A percentile compares a stretch with the other conserved stretches of the same genome.
These are phyloP conservation scores for Gyrodon lividus DNA, from an alignment of 768 basidiomycete species.

Conservation along the genomic window DNA sequence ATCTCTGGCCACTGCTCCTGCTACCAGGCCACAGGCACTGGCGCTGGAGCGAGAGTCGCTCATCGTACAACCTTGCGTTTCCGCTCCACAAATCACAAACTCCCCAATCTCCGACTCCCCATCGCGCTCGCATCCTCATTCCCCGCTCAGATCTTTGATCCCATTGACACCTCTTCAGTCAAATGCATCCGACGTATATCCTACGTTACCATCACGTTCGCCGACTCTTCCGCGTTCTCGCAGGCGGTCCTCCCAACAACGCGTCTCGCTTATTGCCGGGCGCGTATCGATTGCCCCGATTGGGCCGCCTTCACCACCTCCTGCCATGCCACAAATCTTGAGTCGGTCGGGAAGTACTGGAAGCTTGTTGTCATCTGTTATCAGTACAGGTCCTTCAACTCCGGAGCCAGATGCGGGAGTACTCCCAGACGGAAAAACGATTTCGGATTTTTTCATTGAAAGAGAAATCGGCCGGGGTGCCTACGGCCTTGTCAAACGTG, in stretches of 20 bases:
- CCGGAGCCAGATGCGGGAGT: slow-evolving; percentile 38
- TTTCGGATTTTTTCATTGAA: slow-evolving; percentile 84
- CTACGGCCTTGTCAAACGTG: slow-evolving; percentile 92
- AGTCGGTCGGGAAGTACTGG: slow-evolving; percentile 62
- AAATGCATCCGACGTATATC: slow-evolving; percentile 19
- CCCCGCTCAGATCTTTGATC: slow-evolving; percentile 23
- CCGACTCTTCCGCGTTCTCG: slow-evolving; percentile 64
- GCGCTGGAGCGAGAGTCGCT: slow-evolving; percentile 28
- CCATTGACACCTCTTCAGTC: slow-evolving; percentile 21
- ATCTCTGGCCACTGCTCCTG: slow-evolving; percentile 14
- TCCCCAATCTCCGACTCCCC: slow-evolving; percentile 32
- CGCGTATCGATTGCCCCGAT: slow-evolving; percentile 75
- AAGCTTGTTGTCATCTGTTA: slow-evolving; percentile 58
- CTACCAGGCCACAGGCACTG: slow-evolving; percentile 27
- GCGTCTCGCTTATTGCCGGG: slow-evolving; percentile 81
- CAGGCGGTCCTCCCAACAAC: slow-evolving; percentile 78
- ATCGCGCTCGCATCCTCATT: slow-evolving; percentile 34
- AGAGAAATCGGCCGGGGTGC: slow-evolving; percentile 91
- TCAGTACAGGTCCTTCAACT: slow-evolving; percentile 63
- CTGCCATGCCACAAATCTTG: slow-evolving; percentile 58
- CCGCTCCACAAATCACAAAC: slow-evolving; percentile 29
- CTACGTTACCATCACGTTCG: slow-evolving; percentile 41
- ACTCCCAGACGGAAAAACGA: slow-evolving; percentile 61
- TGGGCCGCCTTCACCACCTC: slow-evolving; percentile 68
- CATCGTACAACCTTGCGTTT: slow-evolving; percentile 26